Evolutionary conservation across 2,329 filamentous ascomycete species (phyloP).

Genomic region (Exophiala dermatitidis): DNA sequence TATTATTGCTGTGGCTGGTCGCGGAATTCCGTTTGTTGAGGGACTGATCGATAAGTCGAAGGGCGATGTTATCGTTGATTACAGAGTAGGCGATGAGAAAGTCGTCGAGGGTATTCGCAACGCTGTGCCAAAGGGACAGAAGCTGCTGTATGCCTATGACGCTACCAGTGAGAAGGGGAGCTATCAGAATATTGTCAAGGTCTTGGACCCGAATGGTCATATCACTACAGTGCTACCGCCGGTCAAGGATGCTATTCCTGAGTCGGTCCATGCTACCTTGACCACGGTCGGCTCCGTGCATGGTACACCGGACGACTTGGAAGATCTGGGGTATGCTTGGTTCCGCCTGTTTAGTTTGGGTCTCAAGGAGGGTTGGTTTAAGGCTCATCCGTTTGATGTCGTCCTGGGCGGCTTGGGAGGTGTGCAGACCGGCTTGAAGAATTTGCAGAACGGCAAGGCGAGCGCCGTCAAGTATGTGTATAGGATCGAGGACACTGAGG

Average conservation of each 20-base stretch:
- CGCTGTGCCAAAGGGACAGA: slow-evolving; percentile 36
- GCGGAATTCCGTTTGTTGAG: slow-evolving; percentile 46
- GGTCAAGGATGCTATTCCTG: slow-evolving; percentile 18
- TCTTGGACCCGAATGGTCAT: slow-evolving; percentile 33
- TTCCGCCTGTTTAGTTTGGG: slow-evolving; percentile 42
- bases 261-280: slow-evolving; percentile 14
- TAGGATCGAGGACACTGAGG: slow-evolving; percentile 44
- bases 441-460: slow-evolving; percentile 54
- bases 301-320: slow-evolving; percentile 17
- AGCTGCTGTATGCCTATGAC: slow-evolving; percentile 50
- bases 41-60: slow-evolving; percentile 45
- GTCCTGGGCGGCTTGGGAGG: slow-evolving; percentile 49
- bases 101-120: slow-evolving; percentile 43
- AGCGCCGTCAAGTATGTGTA: slow-evolving; percentile 61
- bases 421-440: slow-evolving; percentile 46
- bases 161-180: slow-evolving; percentile 50
- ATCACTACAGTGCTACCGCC: slow-evolving; percentile 21
- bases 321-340: slow-evolving; percentile 42
- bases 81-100: slow-evolving; percentile 50
- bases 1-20: slow-evolving; percentile 54
- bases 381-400: slow-evolving; percentile 46
- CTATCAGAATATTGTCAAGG: slow-evolving; percentile 39
- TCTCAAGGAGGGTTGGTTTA: slow-evolving; percentile 45
- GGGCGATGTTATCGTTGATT: slow-evolving; percentile 55
- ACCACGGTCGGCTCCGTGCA: slow-evolving; percentile 23